Evolutionary conservation across 306 rosid species (phyloP).

Genomic region (Ormosia semicastrata): DNA sequence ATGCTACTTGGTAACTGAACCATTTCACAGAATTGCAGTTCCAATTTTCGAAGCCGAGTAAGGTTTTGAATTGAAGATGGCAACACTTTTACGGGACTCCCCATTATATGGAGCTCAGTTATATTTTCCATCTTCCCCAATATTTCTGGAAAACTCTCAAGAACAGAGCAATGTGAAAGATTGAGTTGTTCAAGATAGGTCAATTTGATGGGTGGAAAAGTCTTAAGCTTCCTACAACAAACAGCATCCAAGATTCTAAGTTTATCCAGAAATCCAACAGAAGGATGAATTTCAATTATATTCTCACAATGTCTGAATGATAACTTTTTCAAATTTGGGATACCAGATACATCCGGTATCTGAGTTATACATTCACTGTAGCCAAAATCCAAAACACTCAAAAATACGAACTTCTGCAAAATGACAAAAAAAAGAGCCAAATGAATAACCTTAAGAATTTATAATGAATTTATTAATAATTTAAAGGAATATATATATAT

Average conservation of each 20-base stretch:
- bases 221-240: background rate
- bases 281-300: background rate
- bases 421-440: background rate
- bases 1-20: too few relatives aligned
- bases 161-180: background rate
- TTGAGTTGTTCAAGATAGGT: background rate
- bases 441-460: background rate
- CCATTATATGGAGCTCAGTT: background rate
- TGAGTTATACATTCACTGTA: background rate
- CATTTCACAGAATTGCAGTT: too few relatives aligned
- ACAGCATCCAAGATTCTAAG: background rate
- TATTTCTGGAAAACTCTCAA: conserved; percentile 17
- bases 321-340: background rate
- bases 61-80: background rate
- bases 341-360: conserved; percentile 4
- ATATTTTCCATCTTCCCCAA: background rate
- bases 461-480: too few relatives aligned
- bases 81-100: background rate
- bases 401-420: background rate
- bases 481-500: too few relatives aligned
- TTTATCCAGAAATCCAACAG: background rate
- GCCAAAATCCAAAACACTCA: background rate
- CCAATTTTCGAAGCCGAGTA: too few relatives aligned
- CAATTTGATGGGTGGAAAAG: background rate
- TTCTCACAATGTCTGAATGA: background rate